Conservation (phyloP, 2,329 filamentous ascomycete species). For the Paracamarosporium sp. region DNA sequence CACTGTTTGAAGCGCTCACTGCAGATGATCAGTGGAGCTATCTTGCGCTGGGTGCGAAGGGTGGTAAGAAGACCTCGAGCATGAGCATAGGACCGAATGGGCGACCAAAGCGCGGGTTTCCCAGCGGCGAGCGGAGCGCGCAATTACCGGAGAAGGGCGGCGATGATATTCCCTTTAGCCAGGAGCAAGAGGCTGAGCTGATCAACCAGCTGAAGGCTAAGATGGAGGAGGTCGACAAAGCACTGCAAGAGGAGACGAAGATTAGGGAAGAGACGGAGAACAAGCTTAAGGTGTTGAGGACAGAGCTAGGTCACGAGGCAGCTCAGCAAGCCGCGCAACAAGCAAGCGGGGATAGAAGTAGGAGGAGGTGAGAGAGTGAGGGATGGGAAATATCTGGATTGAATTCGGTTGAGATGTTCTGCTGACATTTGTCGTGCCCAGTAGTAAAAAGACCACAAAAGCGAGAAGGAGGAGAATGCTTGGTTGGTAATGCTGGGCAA, state of each 20-base stretch:
- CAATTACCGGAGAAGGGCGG: slow-evolving; percentile 43
- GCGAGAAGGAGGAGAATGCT: background rate
- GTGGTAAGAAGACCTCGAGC: slow-evolving; percentile 50
- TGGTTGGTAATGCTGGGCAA: background rate
- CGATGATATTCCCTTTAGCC: slow-evolving; percentile 42
- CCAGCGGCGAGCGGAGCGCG: slow-evolving; percentile 44
- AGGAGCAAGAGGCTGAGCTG: slow-evolving; percentile 43
- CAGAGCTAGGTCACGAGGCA: slow-evolving; percentile 43
- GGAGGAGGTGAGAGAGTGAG: slow-evolving; percentile 34
- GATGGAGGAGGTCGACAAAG: slow-evolving; percentile 41
- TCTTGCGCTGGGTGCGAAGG: slow-evolving; percentile 44
- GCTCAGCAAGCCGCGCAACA: slow-evolving; percentile 46
- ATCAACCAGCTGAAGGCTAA: slow-evolving; percentile 38
- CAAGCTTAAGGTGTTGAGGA: slow-evolving; percentile 37
- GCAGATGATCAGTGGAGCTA: slow-evolving; percentile 67
- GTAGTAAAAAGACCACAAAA: background rate
- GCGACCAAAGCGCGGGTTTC: slow-evolving; percentile 41
- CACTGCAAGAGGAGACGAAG: slow-evolving; percentile 38
- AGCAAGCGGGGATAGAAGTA: slow-evolving; percentile 44
- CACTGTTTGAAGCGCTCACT: slow-evolving; percentile 88
- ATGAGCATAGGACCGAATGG: slow-evolving; percentile 35
- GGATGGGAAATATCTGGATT: background rate
- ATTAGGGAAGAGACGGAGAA: slow-evolving; percentile 39
- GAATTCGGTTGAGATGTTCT: background rate
- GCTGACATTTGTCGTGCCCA: background rate